These are phyloP conservation scores for Fusarium hainanense DNA, from an alignment of 2,329 filamentous ascomycete genomes.

Conservation along the genomic window DNA sequence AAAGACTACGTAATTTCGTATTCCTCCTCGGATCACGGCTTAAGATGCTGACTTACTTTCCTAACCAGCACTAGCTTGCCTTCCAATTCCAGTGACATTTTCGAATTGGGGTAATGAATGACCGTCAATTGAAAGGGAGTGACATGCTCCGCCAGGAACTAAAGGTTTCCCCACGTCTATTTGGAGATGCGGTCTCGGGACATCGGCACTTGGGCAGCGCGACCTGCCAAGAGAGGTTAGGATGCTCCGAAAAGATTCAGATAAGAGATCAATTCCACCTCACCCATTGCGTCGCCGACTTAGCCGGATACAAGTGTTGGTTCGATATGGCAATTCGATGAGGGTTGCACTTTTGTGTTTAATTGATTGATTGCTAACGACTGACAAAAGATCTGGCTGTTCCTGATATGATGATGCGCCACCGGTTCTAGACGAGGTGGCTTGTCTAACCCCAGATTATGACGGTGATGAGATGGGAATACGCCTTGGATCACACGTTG, in stretches of 20 bases:
- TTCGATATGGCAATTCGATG: neutral
- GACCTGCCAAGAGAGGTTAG: conserved; percentile 19
- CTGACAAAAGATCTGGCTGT: neutral
- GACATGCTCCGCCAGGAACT: conserved; percentile 2
- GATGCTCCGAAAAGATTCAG: neutral
- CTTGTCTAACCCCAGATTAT: fast-evolving
- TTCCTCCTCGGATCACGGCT: neutral
- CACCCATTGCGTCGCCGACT: conserved; percentile 11
- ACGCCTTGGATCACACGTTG: neutral
- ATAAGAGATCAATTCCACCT: neutral
- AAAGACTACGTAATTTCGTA: conserved; percentile 9
- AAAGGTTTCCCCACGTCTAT: conserved; percentile 1
- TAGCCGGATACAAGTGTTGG: conserved; percentile 3
- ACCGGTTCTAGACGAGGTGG: neutral
- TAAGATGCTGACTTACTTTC: neutral
- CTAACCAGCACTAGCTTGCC: neutral
- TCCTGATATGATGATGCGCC: neutral
- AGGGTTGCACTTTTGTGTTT: neutral
- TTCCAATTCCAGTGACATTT: neutral
- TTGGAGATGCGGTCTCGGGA: neutral
- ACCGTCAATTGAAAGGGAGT: conserved; percentile 10
- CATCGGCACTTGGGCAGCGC: neutral
- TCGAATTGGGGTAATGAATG: neutral
- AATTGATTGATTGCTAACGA: neutral
- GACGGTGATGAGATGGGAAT: neutral